Percentiles rank a stretch among this genome's conserved stretches.
These are phyloP conservation scores for Cyathus olla DNA, from an alignment of 1,284 basidiomycete genomes.

Conservation along the genomic window DNA sequence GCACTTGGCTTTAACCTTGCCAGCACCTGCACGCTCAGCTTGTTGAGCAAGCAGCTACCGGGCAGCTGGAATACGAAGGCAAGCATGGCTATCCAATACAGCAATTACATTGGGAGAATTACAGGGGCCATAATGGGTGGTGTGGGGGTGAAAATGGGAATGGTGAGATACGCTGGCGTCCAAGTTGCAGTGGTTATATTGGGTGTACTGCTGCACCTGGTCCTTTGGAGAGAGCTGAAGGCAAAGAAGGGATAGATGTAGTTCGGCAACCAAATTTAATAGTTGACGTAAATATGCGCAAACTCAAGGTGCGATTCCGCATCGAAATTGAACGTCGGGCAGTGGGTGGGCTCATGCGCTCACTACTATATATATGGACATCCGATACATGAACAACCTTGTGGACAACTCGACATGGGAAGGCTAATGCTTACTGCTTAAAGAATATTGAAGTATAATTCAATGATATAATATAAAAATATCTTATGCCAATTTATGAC, in stretches of 20 bases:
- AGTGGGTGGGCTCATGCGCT: no score
- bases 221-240: conserved; percentile 73
- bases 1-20: conserved; percentile 79
- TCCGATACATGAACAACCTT: no score
- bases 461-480: no score
- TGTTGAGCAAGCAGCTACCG: conserved; percentile 78
- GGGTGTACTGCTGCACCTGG: conserved; percentile 63
- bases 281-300: no score
- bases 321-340: no score
- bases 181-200: conserved; percentile 72
- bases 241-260: conserved; percentile 69
- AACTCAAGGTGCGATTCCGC: no score
- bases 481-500: no score
- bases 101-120: conserved; percentile 72
- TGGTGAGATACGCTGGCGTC: conserved; percentile 69
- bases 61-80: conserved; percentile 66
- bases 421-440: no score
- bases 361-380: no score
- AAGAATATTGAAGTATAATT: no score
- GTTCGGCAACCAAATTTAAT: no score
- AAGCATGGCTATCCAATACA: conserved; percentile 73
- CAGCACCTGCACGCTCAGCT: conserved; percentile 72
- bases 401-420: no score
- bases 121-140: conserved; percentile 77
- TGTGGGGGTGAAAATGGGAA: conserved; percentile 71